Conservation (phyloP, 805 yeast species). For the Spathaspora gorwiae region DNA sequence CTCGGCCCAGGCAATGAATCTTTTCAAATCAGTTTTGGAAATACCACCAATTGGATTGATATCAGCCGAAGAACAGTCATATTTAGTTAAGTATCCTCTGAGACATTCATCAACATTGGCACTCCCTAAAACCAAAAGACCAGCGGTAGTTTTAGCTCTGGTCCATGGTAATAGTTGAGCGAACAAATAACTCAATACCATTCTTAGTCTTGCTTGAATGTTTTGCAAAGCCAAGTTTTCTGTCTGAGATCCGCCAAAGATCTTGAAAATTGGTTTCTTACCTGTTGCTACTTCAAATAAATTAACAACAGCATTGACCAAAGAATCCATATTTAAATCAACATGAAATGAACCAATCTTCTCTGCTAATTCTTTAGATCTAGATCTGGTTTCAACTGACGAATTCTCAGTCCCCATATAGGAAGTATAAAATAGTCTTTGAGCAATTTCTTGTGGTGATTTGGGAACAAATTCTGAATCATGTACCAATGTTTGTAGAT, state of each 20-base stretch:
- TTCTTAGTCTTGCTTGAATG: conserved; percentile 91
- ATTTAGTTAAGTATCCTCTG: conserved; percentile 92
- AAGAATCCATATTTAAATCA: conserved; percentile 85
- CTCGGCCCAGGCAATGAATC: conserved; percentile 79
- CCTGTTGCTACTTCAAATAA: conserved; percentile 90
- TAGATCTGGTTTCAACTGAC: conserved; percentile 73
- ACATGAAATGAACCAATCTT: conserved; percentile 85
- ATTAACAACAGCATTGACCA: conserved; percentile 67
- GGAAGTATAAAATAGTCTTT: conserved; percentile 76
- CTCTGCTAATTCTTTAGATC: conserved; percentile 74
- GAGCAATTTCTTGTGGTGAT: conserved; percentile 72
- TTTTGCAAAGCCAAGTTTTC: conserved; percentile 95
- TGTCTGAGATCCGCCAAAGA: conserved; percentile 88
- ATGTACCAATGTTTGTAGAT: conserved; percentile 66
- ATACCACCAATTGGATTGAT: conserved; percentile 98
- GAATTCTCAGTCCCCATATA: conserved; percentile 97
- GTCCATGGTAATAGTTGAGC: conserved; percentile 97
- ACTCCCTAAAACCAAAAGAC: conserved; percentile 86
- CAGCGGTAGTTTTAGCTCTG: conserved; percentile 64
- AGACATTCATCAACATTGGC: conserved; percentile 97
- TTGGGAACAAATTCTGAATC: conserved; percentile 59
- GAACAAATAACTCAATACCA: conserved; percentile 90
- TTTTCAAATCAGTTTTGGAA: conserved; percentile 87
- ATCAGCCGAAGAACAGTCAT: conserved; percentile 97
- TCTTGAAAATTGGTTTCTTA: conserved; percentile 78